phyloP scores from a whole-genome alignment of 2,329 filamentous ascomycete genomes.

The Claviceps sp. region DNA sequence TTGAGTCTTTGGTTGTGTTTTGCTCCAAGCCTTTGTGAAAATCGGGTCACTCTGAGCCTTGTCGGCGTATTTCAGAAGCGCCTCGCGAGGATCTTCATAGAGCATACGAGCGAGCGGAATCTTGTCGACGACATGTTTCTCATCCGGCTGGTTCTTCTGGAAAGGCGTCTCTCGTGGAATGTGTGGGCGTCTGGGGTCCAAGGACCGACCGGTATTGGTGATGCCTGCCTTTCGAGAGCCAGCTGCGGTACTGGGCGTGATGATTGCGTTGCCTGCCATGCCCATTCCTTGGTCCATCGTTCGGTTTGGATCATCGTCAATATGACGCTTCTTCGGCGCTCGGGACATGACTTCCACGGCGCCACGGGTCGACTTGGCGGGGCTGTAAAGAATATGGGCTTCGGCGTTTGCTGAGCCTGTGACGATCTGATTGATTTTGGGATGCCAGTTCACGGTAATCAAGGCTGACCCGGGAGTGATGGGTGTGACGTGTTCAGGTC shows the following conservation, averaged over 20 bases:
- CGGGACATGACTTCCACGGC: constrained; percentile 84
- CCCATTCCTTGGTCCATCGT: constrained; percentile 75
- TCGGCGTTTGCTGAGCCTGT: constrained; percentile 87
- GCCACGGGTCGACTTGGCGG: constrained; percentile 65
- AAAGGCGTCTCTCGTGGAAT: constrained; percentile 79
- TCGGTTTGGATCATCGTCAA: constrained; percentile 81
- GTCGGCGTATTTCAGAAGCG: constrained; percentile 86
- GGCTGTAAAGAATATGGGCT: constrained; percentile 83
- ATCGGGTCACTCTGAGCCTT: constrained; percentile 85
- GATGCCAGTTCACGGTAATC: constrained; percentile 80
- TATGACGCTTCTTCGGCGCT: constrained; percentile 85
- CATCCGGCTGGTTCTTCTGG: constrained; percentile 77
- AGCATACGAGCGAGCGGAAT: constrained; percentile 87
- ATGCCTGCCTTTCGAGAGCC: constrained; percentile 49
- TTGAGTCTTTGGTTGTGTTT: constrained; percentile 82
- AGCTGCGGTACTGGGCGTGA: constrained; percentile 50
- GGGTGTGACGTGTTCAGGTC: constrained; percentile 70
- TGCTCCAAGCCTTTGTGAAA: constrained; percentile 87
- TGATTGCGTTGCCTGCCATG: constrained; percentile 69
- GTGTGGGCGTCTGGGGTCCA: constrained; percentile 73
- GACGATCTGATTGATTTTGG: constrained; percentile 89
- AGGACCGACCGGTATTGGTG: constrained; percentile 61
- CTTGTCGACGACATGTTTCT: constrained; percentile 74
- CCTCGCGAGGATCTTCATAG: constrained; percentile 90
- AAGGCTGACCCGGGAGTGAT: constrained; percentile 77